Conservation (phyloP, 352 stramenopile species). For the Pythium vanterpoolii region DNA sequence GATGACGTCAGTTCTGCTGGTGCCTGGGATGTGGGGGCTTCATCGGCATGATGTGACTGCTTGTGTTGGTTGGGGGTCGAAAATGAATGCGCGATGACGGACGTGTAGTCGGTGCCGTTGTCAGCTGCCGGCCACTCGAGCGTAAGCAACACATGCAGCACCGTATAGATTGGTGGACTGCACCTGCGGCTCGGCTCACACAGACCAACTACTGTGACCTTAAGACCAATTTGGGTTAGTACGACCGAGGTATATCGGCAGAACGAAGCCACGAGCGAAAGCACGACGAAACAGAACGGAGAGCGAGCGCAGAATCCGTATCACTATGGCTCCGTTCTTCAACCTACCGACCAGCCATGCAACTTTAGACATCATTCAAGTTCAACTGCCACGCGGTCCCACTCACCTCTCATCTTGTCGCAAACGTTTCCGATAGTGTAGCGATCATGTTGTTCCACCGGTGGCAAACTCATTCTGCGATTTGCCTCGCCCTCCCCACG, state of each 20-base stretch:
- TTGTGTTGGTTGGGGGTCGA: not conserved
- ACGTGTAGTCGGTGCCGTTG: not conserved
- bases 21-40: not conserved
- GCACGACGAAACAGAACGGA: not conserved
- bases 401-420: too few relatives aligned
- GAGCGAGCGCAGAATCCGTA: not conserved
- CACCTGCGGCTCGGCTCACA: not conserved
- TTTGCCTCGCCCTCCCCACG: not conserved
- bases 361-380: not conserved
- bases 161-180: not conserved
- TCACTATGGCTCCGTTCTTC: not conserved
- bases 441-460: not conserved
- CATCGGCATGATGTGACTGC: not conserved
- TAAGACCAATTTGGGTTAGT: not conserved
- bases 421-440: too few relatives aligned
- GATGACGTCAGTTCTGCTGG: not conserved
- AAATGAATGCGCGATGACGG: not conserved
- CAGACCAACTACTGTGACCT: not conserved
- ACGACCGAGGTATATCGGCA: not conserved
- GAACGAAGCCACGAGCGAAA: not conserved
- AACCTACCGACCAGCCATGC: not conserved
- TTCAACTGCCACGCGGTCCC: not conserved
- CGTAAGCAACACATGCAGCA: not conserved
- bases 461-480: conserved; percentile 5
- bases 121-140: not conserved